Evolutionary conservation across 2,329 filamentous ascomycete species (phyloP).

Genomic region (Sclerotinia glacialis): DNA sequence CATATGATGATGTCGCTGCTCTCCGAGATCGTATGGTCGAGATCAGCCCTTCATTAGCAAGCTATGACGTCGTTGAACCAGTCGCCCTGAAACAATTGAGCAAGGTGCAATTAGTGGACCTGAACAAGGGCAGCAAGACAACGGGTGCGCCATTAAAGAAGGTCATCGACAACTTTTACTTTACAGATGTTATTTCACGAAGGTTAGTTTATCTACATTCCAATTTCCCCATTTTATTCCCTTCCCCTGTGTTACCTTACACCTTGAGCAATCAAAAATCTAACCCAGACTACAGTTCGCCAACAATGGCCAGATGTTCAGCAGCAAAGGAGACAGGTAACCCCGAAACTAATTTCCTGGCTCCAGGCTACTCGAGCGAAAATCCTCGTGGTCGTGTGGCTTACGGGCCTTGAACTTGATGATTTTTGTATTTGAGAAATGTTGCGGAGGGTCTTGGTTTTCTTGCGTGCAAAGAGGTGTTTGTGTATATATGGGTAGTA

Average conservation of each 20-base stretch:
- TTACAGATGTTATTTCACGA: slow-evolving; percentile 94
- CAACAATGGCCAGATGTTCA: slow-evolving; percentile 97
- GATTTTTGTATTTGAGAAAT: slow-evolving; percentile 27
- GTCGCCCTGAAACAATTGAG: slow-evolving; percentile 70
- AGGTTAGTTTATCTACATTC: slow-evolving; percentile 57
- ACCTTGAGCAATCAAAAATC: slow-evolving; percentile 20
- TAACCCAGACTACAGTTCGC: slow-evolving; percentile 60
- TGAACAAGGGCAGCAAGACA: slow-evolving; percentile 84
- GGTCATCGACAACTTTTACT: slow-evolving; percentile 94
- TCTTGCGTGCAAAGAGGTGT: slow-evolving; percentile 34
- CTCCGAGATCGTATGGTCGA: slow-evolving; percentile 92
- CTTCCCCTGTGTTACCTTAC: background rate
- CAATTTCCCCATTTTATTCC: no score
- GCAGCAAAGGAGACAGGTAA: slow-evolving; percentile 83
- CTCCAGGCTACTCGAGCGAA: slow-evolving; percentile 53
- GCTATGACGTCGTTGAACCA: slow-evolving; percentile 88
- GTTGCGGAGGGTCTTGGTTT: slow-evolving; percentile 23
- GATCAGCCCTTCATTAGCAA: slow-evolving; percentile 83
- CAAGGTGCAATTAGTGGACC: slow-evolving; percentile 93
- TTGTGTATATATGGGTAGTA: slow-evolving; percentile 41
- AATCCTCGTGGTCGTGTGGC: slow-evolving; percentile 37
- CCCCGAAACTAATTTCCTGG: slow-evolving; percentile 76
- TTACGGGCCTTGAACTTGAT: slow-evolving; percentile 38
- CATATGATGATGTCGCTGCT: slow-evolving; percentile 88
- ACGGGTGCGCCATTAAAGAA: slow-evolving; percentile 74